Evolutionary conservation across 1,284 basidiomycete genomes (phyloP).

Genomic region (Fomitiporia mediterranea): DNA sequence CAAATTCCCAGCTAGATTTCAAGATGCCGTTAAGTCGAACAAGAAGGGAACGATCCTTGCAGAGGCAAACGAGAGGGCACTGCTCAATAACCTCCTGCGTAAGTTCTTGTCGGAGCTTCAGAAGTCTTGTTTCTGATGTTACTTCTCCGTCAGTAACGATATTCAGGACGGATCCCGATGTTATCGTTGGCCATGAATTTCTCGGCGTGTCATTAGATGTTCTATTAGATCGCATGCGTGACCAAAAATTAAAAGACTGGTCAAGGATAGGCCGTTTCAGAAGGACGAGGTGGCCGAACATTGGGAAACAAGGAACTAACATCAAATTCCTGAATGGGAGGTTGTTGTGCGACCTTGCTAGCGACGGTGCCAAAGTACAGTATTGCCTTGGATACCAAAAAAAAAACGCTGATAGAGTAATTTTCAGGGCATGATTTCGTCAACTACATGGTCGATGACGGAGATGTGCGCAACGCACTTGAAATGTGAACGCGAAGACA

Average conservation of each 20-base stretch:
- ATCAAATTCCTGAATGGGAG: conserved; percentile 82
- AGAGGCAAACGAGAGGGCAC: conserved; percentile 79
- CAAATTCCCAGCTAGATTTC: conserved; percentile 85
- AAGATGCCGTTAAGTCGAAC: conserved; percentile 59
- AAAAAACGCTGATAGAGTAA: neutral
- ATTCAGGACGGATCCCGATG: conserved; percentile 88
- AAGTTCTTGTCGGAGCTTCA: conserved; percentile 28
- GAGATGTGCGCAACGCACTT: conserved; percentile 96
- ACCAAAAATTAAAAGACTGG: conserved; percentile 90
- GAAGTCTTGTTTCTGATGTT: neutral
- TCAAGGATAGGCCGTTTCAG: conserved; percentile 92
- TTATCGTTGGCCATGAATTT: conserved; percentile 95
- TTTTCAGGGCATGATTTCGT: conserved; percentile 83
- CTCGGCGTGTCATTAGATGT: conserved; percentile 90
- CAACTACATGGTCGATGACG: conserved; percentile 95
- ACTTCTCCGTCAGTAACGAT: conserved; percentile 55
- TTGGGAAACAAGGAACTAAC: conserved; percentile 84
- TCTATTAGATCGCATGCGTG: conserved; percentile 86
- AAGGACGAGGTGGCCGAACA: conserved; percentile 75
- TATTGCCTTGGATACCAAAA: conserved; percentile 18
- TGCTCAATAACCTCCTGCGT: conserved; percentile 82
- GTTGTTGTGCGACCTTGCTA: conserved; percentile 88
- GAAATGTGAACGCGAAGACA: conserved; percentile 81
- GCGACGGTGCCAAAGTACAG: conserved; percentile 86
- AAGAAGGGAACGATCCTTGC: conserved; percentile 71